Evolutionary conservation across 495 filamentous ascomycete genomes (phyloP), one percentile per base, ranked within the genome.

Genomic region (Aspergillus incahuasiensis): DNA sequence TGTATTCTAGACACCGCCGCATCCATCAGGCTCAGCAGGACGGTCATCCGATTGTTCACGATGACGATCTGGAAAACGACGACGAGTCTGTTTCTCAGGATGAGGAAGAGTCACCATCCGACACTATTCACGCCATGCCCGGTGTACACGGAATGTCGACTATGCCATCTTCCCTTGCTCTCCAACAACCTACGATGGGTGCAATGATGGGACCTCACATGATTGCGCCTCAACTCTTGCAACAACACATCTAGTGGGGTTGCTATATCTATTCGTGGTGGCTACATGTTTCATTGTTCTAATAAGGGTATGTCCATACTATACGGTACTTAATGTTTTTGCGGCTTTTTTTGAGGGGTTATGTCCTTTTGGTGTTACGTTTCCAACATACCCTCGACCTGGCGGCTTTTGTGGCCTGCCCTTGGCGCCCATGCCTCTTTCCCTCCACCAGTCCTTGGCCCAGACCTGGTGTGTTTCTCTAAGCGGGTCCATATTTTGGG

Each of bases 21-120:
- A 97, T 92, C 25, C 94, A 98, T 64, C 92, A 97, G 72, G 86
- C 86, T 54, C 81, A 77, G 52, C 79, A 81, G 35, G 90, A 95
- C 61, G 88, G 85, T 54, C 53, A 69, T 56, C 66, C 76, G 57
- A 68, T 90, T 71, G 18, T 57, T 62, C 80, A 77, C 60, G 92
- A 91, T 34, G 90, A 95, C 61, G 88, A 92, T 20, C 75, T 88
- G 59, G 89, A 91, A 61, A 85, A 90, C 48, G 81, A 82, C 24
- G 78, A 78, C 32, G 85, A 90, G 15, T 85, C 88, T 43, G 85
- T 84, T 28, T 86, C 88, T 28, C 77, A 89, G 20, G 87, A 87
- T 59, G 89, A 92, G 45, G 86, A 85, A 40, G 86, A 84, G 5
- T 86, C 87, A 56, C 70, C 71, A 42, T 63, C 75, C 6, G 69